Evolutionary conservation across 192 early-diverging fungal genomes (phyloP), one percentile per base, ranked within the genome.

Genomic region (Coemansia pectinata): DNA sequence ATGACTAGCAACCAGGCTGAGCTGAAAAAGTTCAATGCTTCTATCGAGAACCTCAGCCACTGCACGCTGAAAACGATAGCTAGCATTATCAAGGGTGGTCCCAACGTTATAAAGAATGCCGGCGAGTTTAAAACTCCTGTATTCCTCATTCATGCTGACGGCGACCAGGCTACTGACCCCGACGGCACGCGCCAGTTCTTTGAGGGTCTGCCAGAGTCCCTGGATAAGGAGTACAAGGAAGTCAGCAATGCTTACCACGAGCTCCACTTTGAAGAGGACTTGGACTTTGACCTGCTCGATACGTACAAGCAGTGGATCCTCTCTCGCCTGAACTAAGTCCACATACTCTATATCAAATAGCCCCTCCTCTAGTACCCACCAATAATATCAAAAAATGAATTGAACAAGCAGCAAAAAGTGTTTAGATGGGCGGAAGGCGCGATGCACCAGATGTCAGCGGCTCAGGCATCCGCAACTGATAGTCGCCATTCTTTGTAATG

Each of bases 381-480:
- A 62, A 62, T 39, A 62, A 62, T 36, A 25, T 17, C n/a, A n/a
- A 40, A 12, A 36, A 39, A 41, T 38, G 9, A 14, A 62, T 31
- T 57, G 21, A 21, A 57, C 10, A 59, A 17, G 9, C 23, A 23
- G 14, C 2, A 44, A 36, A 65, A 38, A 23, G 12, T 53, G 50
- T 19, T 81, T 85, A 91, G 66, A 91, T 89, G 33, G 89, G 89
- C 48, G 88, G 83, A 78, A 90, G 78, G 41, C 81, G 81, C 6
- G 78, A 72, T 62, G 90, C 93, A 27, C 79, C 84, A 8, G 88
- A 86, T 65, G 92, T 93, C 67, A 94, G 85, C 33, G 90, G 87
- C 39, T 96, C 94, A 11, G 94, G 94, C 88, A 95, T 90, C 66
- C 96, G 88, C 83, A 96, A 81, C 85, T 96, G 93, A 81, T 98